Evolutionary conservation across 805 yeast genomes (phyloP), one percentile per base, ranked within the genome.

Genomic region (Barnettozyma vustinii): DNA sequence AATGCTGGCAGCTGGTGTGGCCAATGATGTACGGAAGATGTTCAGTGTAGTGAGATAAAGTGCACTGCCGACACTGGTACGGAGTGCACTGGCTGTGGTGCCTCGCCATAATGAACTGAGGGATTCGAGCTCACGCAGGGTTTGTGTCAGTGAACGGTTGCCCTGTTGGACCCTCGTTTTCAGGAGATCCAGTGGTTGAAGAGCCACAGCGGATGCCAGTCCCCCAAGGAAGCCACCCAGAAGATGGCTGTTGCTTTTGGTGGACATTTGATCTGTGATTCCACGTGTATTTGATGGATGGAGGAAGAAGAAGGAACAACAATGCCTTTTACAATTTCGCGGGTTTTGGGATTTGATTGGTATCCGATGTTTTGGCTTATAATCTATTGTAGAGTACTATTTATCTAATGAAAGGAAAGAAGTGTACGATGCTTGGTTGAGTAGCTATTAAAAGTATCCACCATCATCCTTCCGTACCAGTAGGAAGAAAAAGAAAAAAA

Each of bases 21-120:
- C 76, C 41, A 82, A 56, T 41, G 72, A 64, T 1, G 74, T 70
- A 50, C 98, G 72, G 48, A 82, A 69, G 5, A 74, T 56, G 51
- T 89, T 85, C 47, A 94, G 68, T 15, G 84, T 74, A 0, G 96
- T 77, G 46, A 94, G 73, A 60, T 94, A 94, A 32, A 94, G 67
- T 0, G 94, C 96, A 40, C 95, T 85, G 0, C 99, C 99, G 12
- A 88, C 72, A 0, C 97, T 88, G 0, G 97, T 92, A 51, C 99
- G 74, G 23, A 92, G 58, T 0, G 95, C 90, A 19, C 96, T 87
- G 0, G 99, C 97, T 36, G 90, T 59, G 0, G 96, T 92, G 0
- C 99, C 99, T 48, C 96, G 75, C 99, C 99, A 94, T 37, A 91
- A 71, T 45, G 83, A 74, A 21, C 54, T 46, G 3, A 67, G 61